Evolutionary conservation across 2,329 filamentous ascomycete species (phyloP).

Genomic region (Trichoderma asperellum): DNA sequence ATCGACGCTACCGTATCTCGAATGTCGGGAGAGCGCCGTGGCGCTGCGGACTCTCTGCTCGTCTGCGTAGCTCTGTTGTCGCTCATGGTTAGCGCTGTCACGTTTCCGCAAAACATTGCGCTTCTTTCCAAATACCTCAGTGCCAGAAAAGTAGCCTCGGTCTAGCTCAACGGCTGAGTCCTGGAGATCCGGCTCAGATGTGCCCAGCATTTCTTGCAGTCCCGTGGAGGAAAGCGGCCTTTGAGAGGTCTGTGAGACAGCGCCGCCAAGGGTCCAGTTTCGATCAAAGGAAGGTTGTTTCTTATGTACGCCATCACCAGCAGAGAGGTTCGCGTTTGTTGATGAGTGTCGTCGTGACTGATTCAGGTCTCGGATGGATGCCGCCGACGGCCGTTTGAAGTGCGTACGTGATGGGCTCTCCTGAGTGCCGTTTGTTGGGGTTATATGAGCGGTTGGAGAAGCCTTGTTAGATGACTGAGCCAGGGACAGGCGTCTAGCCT

Average conservation of each 20-base stretch:
- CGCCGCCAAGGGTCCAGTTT: slow-evolving; percentile 68
- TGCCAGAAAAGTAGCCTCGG: slow-evolving; percentile 90
- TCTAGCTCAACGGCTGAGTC: slow-evolving; percentile 69
- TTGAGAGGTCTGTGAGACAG: slow-evolving; percentile 46
- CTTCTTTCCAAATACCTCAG: slow-evolving; percentile 75
- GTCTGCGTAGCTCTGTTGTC: slow-evolving; percentile 76
- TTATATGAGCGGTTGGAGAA: slow-evolving; percentile 50
- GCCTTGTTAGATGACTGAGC: slow-evolving; percentile 52
- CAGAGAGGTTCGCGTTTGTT: slow-evolving; percentile 49
- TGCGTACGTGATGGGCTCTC: slow-evolving; percentile 56
- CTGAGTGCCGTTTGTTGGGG: slow-evolving; percentile 43
- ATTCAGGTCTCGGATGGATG: slow-evolving; percentile 79
- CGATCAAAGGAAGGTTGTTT: slow-evolving; percentile 72
- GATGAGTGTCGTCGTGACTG: slow-evolving; percentile 88
- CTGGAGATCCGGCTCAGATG: slow-evolving; percentile 46
- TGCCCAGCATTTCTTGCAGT: slow-evolving; percentile 49
- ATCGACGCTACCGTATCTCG: slow-evolving; percentile 77
- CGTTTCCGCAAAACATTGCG: slow-evolving; percentile 83
- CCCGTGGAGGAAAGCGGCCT: slow-evolving; percentile 60
- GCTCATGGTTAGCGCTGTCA: slow-evolving; percentile 64
- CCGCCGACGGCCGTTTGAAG: slow-evolving; percentile 71
- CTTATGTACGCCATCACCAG: slow-evolving; percentile 53
- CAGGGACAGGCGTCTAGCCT: slow-evolving; percentile 54
- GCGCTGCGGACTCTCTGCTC: slow-evolving; percentile 70
- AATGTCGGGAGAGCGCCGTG: slow-evolving; percentile 71